Evolutionary conservation across 768 basidiomycete species (phyloP).

Genomic region (Tricholoma terreum): DNA sequence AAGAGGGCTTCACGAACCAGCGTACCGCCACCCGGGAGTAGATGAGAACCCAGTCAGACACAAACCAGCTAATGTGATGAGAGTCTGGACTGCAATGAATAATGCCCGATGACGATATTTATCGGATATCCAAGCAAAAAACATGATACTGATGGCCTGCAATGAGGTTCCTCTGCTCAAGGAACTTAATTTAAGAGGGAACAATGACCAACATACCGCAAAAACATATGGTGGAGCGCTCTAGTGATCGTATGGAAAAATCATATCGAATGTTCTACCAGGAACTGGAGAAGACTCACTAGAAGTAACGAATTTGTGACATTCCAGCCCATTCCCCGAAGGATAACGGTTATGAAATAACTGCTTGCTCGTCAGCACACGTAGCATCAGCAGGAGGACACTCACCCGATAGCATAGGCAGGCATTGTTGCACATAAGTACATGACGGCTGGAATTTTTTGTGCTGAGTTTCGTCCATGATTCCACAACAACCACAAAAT

Average conservation of each 20-base stretch:
- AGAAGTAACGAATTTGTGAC: conserved; percentile 39
- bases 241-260: conserved; percentile 23
- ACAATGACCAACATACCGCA: conserved; percentile 33
- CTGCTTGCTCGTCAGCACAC: conserved; percentile 18
- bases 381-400: conserved; percentile 4
- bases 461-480: not conserved
- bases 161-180: conserved; percentile 6
- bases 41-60: conserved; percentile 37
- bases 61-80: conserved; percentile 41
- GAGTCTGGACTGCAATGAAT: conserved; percentile 40
- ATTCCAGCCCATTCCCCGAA: conserved; percentile 49
- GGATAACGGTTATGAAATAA: conserved; percentile 45
- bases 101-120: conserved; percentile 39
- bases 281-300: conserved; percentile 22
- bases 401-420: conserved; percentile 47
- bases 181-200: not conserved
- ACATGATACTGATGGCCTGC: conserved; percentile 37
- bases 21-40: conserved; percentile 37
- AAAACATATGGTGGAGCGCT: conserved; percentile 48
- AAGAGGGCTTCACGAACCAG: conserved; percentile 26
- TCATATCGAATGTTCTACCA: not conserved
- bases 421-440: conserved; percentile 49
- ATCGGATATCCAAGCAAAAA: conserved; percentile 48
- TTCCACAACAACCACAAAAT: not conserved
- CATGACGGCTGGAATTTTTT: conserved; percentile 36